Base-by-base conservation (phyloP, 2,329 filamentous ascomycete genomes). In the Apiospora phragmitis region DNA sequence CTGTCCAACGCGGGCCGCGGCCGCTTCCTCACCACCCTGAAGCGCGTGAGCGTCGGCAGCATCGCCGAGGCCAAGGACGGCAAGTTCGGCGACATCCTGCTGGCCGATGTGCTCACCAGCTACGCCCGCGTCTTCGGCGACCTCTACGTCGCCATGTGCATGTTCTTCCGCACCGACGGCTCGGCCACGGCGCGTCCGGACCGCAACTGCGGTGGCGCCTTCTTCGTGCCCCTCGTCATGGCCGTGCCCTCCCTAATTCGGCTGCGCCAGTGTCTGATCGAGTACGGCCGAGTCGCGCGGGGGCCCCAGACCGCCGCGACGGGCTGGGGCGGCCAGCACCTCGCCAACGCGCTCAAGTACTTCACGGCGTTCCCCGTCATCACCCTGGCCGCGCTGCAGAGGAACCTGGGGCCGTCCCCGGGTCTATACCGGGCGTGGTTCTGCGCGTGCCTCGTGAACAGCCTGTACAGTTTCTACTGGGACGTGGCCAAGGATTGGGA, bases 401-500 rank as follows among this genome's bases (percentile, higher is more conserved):
- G 93, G 72, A 90, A 80, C 84, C 86, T 79, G 45, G 81, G 79
- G 29, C 76, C 81, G 4, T 81, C 83, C 6, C 79, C 83, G 3
- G 77, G 79, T 0, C 78, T 89, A 70, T 87, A 89, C 79, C 84
- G 84, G 51, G 83, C 84, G 66, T 96, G 94, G 91, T 84, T 97
- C 41, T 82, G 88, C 45, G 92, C 92, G 59, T 92, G 94, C 41
- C 84, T 94, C 43, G 79, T 96, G 76, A 98, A 99, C 81, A 97
- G 94, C 18, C 85, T 93, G 62, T 99, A 97, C 83, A 94, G 93
- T n/a, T 98, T 98, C 84, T 99, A 96, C 86, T 99, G 96, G 96
- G 96, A 99, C 77, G 91, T 98, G 41, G 88, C 94, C 70, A 96
- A 95, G 83, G 96, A 99, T 85, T 99, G 96, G 96, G 96, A 98